phyloP scores from a whole-genome alignment of 768 basidiomycete species.

The Leccinum pellstonianum region DNA sequence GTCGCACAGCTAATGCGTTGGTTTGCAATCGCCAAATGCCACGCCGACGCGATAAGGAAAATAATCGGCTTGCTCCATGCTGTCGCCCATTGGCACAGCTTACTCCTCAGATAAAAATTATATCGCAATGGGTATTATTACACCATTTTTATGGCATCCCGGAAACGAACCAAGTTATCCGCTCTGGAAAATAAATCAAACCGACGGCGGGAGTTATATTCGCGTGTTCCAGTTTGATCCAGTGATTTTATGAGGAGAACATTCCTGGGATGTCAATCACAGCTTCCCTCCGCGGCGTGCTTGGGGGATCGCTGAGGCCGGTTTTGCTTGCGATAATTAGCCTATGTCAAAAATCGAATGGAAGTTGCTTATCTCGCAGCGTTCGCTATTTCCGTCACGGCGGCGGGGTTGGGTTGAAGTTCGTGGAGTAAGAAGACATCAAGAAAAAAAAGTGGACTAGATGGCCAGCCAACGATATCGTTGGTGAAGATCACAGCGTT shows the following conservation, averaged over 20 bases:
- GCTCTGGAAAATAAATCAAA: slow-evolving; percentile 5
- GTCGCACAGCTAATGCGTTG: slow-evolving; percentile 2
- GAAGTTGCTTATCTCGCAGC: neutral
- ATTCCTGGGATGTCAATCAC: neutral
- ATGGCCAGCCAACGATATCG: too few relatives aligned
- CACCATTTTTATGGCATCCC: neutral
- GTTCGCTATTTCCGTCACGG: neutral
- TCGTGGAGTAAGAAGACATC: too few relatives aligned
- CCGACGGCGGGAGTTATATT: neutral
- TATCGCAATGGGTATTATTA: neutral
- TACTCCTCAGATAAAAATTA: slow-evolving; percentile 4
- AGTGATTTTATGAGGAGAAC: slow-evolving; percentile 6
- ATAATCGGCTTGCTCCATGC: slow-evolving; percentile 1
- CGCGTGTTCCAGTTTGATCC: neutral
- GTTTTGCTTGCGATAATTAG: neutral
- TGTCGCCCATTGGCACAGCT: slow-evolving; percentile 13
- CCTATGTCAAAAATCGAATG: neutral
- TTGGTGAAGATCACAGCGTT: neutral
- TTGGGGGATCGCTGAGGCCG: neutral
- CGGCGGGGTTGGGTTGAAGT: neutral
- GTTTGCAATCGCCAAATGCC: neutral
- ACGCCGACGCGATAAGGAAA: neutral
- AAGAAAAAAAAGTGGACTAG: too few relatives aligned
- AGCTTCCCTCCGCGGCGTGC: neutral
- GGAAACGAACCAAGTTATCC: slow-evolving; percentile 8